Base-by-base conservation (phyloP, 306 rosid genomes). In the Myrica gale region DNA sequence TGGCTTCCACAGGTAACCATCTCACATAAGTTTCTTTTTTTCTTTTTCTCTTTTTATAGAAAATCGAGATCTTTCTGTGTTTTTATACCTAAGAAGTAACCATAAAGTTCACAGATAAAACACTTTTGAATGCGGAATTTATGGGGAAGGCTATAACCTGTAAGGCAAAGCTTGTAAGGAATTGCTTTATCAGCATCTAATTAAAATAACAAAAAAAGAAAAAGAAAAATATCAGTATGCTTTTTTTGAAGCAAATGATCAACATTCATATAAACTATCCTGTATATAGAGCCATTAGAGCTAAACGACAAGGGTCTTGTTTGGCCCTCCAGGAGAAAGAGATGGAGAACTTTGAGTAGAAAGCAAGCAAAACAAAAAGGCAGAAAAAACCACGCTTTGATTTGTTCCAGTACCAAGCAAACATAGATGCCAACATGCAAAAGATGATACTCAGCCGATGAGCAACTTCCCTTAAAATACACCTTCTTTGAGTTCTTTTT, bases 361-460 rank as follows among this genome's bases (percentile, higher is more conserved):
- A 89, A 92, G 90, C 88, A 92, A 92, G 97, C 90, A 92, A 92
- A 82, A 71, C 74, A 86, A 85, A 84, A 74, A 80, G 69, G 68
- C 81, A 39, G 23, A 39, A 74, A 89, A 86, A 78, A 72, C 57
- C 70, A 50, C 80, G 74, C 85, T 84, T 87, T 80, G 52, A 73
- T 78, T 90, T 88, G 90, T 87, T 80, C 61, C 82, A 60, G 82
- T 81, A 78, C 46, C 88, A 92, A 92, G 97, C 91, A 92, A 92
- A 96, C 96, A 92, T 88, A 88, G 85, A 90, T 92, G 78, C 97
- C 85, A 68, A 70, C 86, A 75, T 80, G 78, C 83, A 80, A 84
- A 84, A 60, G 81, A 74, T 61, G 58, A 17, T 66, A 74, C 71
- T 72, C 76, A 74, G 76, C 57, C 73, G 62, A 82, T 84, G 84